phyloP scores from a whole-genome alignment of 1,284 basidiomycete species.

The Microbotryomycetes sp. region DNA sequence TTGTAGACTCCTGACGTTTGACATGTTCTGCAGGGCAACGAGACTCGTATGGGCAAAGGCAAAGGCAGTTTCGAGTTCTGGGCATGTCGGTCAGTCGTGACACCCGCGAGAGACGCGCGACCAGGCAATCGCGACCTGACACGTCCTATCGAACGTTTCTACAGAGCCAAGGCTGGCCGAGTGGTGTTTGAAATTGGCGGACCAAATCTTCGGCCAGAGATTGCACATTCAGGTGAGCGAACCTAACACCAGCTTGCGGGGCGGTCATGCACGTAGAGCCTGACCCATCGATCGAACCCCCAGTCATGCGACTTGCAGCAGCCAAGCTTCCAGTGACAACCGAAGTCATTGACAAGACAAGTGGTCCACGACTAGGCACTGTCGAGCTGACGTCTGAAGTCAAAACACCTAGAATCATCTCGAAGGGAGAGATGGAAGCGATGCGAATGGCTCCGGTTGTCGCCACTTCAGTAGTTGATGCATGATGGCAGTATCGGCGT shows the following conservation, averaged over 20 bases:
- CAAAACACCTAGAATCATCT: constrained; percentile 12
- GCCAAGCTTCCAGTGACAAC: constrained; percentile 81
- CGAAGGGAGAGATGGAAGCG: constrained; percentile 12
- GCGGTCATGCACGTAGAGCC: not conserved
- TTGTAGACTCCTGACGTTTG: no score
- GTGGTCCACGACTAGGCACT: constrained; percentile 70
- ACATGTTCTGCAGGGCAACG: constrained; percentile 79
- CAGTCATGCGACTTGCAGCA: constrained; percentile 82
- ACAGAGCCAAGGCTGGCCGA: constrained; percentile 78
- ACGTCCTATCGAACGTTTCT: not conserved
- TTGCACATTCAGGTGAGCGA: constrained; percentile 77
- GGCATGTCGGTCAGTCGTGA: constrained; percentile 80
- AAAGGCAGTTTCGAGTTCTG: constrained; percentile 97
- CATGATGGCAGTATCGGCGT: no score
- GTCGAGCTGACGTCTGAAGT: constrained; percentile 34
- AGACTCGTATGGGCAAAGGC: constrained; percentile 99
- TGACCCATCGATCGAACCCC: constrained; percentile 4
- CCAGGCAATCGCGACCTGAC: not conserved
- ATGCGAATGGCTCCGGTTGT: not conserved
- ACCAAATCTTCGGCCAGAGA: constrained; percentile 78
- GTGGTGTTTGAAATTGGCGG: constrained; percentile 95
- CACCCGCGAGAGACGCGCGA: no score
- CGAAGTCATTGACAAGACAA: constrained; percentile 71
- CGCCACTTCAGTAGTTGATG: no score
- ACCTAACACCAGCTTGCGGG: not conserved